A percentile compares a stretch with the other conserved stretches of the same genome.
phyloP scores from a whole-genome alignment of 176 grass and related monocot species.

The Juncus inflexus region DNA sequence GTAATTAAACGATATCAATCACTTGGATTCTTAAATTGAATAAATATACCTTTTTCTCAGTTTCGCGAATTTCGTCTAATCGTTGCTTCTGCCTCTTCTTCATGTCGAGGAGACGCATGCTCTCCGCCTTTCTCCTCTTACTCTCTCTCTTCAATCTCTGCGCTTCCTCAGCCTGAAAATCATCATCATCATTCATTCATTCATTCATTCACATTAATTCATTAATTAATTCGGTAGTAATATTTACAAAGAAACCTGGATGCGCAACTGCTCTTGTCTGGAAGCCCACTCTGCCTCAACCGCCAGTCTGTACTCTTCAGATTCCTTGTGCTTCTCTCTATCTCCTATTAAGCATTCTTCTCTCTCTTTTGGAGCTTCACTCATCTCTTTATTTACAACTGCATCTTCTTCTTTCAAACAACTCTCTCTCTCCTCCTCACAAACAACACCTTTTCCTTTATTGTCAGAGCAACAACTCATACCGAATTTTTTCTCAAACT shows the following conservation, averaged over 20 bases:
- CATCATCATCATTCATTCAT: conserved; percentile 4
- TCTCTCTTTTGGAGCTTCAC: conserved; percentile 3
- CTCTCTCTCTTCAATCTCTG: conserved; percentile 72
- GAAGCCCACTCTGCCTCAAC: conserved; percentile 80
- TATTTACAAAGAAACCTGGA: conserved; percentile 48
- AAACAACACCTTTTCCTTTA: conserved; percentile 13
- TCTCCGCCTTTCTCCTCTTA: conserved; percentile 76
- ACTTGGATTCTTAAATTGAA: too few relatives aligned
- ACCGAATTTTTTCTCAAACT: background rate
- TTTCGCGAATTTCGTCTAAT: conserved; percentile 81
- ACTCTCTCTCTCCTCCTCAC: conserved; percentile 27
- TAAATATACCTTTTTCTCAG: conserved; percentile 61
- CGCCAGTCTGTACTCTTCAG: conserved; percentile 64
- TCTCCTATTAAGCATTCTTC: conserved; percentile 38
- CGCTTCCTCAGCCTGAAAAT: conserved; percentile 83
- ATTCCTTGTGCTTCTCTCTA: conserved; percentile 89
- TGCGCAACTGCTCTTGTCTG: conserved; percentile 59
- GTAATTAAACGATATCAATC: too few relatives aligned
- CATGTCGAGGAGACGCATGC: conserved; percentile 59
- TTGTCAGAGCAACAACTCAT: background rate
- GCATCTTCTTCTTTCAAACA: conserved; percentile 20
- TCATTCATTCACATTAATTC: background rate
- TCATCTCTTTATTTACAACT: too few relatives aligned
- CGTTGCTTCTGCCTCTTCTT: conserved; percentile 95
- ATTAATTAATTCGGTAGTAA: background rate